A percentile compares a stretch with the other conserved stretches of the same genome.
These are phyloP conservation scores for Kickxella alabastrina DNA, from an alignment of 192 early-diverging fungal genomes.

Conservation along the genomic window DNA sequence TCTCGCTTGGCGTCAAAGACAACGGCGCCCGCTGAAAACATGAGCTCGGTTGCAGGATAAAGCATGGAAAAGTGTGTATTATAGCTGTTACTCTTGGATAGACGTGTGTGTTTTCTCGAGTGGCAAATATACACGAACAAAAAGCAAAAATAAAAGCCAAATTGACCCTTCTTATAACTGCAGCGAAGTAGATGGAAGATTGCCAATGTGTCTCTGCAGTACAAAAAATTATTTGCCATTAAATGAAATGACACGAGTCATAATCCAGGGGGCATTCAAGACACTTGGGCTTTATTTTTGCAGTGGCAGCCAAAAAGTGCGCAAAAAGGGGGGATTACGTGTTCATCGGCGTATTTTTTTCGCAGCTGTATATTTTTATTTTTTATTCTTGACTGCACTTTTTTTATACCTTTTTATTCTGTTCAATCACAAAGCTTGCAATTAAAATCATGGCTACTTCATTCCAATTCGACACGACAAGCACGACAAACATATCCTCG, in stretches of 20 bases:
- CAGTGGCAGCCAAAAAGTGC: too few relatives aligned
- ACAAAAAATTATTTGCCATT: too few relatives aligned
- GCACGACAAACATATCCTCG: conserved; percentile 7
- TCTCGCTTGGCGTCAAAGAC: conserved; percentile 19
- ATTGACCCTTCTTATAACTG: neutral
- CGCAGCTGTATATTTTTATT: neutral
- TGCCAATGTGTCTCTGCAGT: too few relatives aligned
- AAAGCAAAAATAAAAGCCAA: neutral
- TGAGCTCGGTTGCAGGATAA: conserved; percentile 11
- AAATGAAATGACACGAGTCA: too few relatives aligned
- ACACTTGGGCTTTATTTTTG: too few relatives aligned
- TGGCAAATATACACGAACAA: neutral
- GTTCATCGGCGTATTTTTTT: neutral
- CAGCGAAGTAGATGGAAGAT: neutral
- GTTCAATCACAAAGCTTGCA: too few relatives aligned
- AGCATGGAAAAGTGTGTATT: conserved; percentile 8
- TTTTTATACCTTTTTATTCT: neutral
- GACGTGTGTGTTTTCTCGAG: neutral
- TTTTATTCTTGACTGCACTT: neutral
- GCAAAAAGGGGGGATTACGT: too few relatives aligned
- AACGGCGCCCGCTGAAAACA: conserved; percentile 44
- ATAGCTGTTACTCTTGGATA: neutral
- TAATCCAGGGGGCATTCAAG: too few relatives aligned
- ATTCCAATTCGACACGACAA: conserved; percentile 27
- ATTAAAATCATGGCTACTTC: conserved; percentile 24